Conservation (phyloP, 768 basidiomycete species). For the Saitozyma podzolica region DNA sequence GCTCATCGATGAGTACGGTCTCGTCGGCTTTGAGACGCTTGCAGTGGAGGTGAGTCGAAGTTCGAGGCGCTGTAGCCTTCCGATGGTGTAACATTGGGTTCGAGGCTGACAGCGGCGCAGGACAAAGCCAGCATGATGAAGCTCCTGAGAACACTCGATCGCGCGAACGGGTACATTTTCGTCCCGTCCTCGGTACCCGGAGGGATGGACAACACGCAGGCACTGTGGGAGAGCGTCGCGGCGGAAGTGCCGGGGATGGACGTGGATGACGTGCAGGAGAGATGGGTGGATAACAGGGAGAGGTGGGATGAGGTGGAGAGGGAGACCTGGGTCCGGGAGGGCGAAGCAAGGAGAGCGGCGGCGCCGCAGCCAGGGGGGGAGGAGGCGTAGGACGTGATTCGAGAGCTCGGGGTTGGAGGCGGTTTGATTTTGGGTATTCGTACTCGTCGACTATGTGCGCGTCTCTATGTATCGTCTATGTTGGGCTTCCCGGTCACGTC, state of each 20-base stretch:
- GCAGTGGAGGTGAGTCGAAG: constrained; percentile 76
- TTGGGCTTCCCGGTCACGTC: too few relatives aligned
- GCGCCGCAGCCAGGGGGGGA: too few relatives aligned
- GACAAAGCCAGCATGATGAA: constrained; percentile 95
- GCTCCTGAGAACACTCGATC: constrained; percentile 78
- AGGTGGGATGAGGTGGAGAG: constrained; percentile 80
- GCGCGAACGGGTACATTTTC: constrained; percentile 88
- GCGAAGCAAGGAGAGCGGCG: constrained; percentile 21
- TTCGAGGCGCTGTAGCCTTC: not conserved
- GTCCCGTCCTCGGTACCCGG: constrained; percentile 61
- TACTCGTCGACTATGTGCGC: too few relatives aligned
- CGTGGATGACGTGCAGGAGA: constrained; percentile 80
- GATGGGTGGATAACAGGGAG: constrained; percentile 85
- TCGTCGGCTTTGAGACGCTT: constrained; percentile 94
- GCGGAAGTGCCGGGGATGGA: constrained; percentile 20
- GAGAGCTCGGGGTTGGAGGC: too few relatives aligned
- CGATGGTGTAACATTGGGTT: not conserved
- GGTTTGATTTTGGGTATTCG: too few relatives aligned
- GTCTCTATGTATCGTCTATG: too few relatives aligned
- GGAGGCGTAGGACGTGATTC: too few relatives aligned
- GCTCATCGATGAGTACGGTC: constrained; percentile 85
- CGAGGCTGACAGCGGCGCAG: constrained; percentile 52
- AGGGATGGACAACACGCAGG: not conserved
- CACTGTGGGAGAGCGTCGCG: not conserved
- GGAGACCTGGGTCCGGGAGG: constrained; percentile 69